These are phyloP conservation scores for Cladorrhinum samala DNA, from an alignment of 495 filamentous ascomycete species.

Conservation along the genomic window DNA sequence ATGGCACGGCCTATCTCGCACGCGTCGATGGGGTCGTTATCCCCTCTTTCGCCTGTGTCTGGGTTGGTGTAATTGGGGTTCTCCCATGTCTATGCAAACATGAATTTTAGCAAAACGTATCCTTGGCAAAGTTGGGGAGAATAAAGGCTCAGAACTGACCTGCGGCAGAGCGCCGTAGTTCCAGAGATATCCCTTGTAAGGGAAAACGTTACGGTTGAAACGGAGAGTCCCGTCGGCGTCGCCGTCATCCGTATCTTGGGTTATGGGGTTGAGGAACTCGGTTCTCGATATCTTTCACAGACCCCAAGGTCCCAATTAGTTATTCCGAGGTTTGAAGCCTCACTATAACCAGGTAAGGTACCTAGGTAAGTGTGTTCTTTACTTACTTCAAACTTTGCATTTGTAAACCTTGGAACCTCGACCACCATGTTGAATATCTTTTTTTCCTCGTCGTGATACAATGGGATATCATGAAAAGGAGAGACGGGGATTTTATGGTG, in stretches of 20 bases:
- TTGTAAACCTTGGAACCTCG: constrained; percentile 26
- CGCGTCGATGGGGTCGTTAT: constrained; percentile 25
- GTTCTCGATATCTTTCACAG: constrained; percentile 19
- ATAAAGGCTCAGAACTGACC: constrained; percentile 1
- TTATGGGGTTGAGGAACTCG: constrained; percentile 22
- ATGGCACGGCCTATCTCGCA: constrained; percentile 14
- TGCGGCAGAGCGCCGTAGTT: constrained; percentile 25
- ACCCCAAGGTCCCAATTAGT: too few species aligned
- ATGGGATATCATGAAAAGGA: constrained; percentile 26
- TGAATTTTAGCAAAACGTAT: too few species aligned
- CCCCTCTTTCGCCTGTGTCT: constrained; percentile 5
- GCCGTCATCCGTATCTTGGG: constrained; percentile 19
- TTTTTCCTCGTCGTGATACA: constrained; percentile 16
- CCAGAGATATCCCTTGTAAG: constrained; percentile 25
- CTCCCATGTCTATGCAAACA: constrained; percentile 22
- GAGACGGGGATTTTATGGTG: constrained; percentile 22
- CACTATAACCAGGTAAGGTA: too few species aligned
- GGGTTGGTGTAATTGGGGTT: constrained; percentile 9
- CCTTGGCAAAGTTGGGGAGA: too few species aligned
- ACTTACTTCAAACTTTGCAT: constrained; percentile 25
- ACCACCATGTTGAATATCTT: constrained; percentile 26
- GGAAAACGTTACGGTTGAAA: constrained; percentile 17
- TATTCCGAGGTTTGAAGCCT: too few species aligned
- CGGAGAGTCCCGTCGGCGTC: constrained; percentile 5
- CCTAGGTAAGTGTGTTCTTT: background rate